Base-by-base conservation (phyloP, 805 yeast genomes). In the Hanseniaspora nectarophila region DNA sequence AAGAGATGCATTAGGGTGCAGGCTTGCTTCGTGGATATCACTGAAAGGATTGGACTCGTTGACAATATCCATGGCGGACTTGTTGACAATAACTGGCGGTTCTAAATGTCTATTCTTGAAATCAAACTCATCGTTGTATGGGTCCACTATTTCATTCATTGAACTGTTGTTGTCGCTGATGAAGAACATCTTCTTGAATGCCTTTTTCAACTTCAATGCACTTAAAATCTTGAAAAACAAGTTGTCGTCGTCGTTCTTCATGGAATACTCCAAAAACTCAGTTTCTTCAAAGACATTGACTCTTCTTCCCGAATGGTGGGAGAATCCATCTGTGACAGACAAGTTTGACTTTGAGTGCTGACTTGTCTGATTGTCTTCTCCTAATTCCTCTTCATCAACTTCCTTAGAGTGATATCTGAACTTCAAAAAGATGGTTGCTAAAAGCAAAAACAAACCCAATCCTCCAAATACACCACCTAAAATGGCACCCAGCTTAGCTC, bases 71-170 rank as follows among this genome's bases (percentile, higher is more conserved):
- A 38, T 37, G 5, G 54, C 54, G 10, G 47, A 26, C 12, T 42
- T 52, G 13, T 52, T 51, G 12, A 52, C 54, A 32, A 52, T 52
- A 13, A 45, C 28, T 5, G 54, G 54, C 2, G 54, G 46, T 15
- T 31, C 34, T 1, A 42, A 18, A 28, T 50, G 54, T 13, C 55
- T 46, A n/a, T 37, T 43, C 32, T 37, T 53, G 26, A 53, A 53
- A 38, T 53, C 55, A 43, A 53, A 53, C 35, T 53, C 55, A 28
- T 53, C 55, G 20, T 47, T 53, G 21, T 43, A 53, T 21, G 55
- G 55, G 20, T 53, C 51, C 18, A 34, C 31, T 7, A 34, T 35
- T 21, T 42, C 39, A 12, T 26, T 34, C 7, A 42, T 28, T 15
- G 24, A 10, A 13, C 16, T 13, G 5, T 20, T 12, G 9, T 18